Conservation (phyloP, 306 rosid species). For the Rosa chinensis region DNA sequence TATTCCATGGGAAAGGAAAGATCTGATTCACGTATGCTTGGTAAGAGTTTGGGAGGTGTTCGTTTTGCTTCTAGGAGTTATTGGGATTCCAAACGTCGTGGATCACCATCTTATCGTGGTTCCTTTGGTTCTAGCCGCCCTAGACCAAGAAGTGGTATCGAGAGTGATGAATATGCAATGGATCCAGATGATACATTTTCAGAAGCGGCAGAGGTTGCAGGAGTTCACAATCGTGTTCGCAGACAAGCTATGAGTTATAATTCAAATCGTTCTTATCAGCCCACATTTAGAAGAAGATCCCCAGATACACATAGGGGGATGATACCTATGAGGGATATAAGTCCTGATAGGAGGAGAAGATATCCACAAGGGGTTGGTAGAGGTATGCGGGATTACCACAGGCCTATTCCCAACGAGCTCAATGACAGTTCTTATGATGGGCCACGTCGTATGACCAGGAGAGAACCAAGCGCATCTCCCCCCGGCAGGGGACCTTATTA, state of each 20-base stretch:
- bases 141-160: constrained; percentile 29
- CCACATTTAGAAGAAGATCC: constrained; percentile 33
- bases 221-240: constrained; percentile 24
- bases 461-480: constrained; percentile 35
- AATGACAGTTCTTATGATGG: constrained; percentile 29
- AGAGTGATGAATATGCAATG: constrained; percentile 23
- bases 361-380: constrained; percentile 33
- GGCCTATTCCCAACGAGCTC: constrained; percentile 27
- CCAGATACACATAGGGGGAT: constrained; percentile 30
- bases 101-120: constrained; percentile 22
- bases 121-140: constrained; percentile 28
- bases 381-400: constrained; percentile 28
- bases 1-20: constrained; percentile 30
- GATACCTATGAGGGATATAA: constrained; percentile 25
- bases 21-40: constrained; percentile 17
- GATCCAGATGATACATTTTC: constrained; percentile 17
- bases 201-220: constrained; percentile 18
- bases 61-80: constrained; percentile 13
- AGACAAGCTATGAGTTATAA: constrained; percentile 23
- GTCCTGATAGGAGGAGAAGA: constrained; percentile 42
- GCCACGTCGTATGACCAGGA: constrained; percentile 29
- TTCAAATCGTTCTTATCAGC: constrained; percentile 24
- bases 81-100: constrained; percentile 28
- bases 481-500: constrained; percentile 29
- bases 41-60: constrained; percentile 13